Conservation (phyloP, 257 asterid genomes). For the Gardenia jasminoides region DNA sequence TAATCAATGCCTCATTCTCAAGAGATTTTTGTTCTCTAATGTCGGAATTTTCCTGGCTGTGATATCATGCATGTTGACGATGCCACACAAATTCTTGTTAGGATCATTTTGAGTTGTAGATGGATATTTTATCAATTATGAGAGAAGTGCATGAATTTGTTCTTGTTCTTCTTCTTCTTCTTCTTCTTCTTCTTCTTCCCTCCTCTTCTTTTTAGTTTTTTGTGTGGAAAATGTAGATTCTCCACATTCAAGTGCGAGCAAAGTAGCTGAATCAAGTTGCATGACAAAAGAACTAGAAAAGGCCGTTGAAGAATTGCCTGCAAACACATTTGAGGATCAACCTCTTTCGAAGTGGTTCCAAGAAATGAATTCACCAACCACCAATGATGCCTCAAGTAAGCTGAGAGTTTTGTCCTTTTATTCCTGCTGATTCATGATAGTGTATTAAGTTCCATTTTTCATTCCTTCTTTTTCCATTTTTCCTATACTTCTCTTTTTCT, state of each 20-base stretch:
- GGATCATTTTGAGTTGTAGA: not conserved
- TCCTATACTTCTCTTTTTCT: conserved; percentile 9
- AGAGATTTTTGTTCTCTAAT: not conserved
- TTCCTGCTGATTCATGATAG: too few species aligned
- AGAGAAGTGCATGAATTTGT: not conserved
- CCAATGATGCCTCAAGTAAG: conserved; percentile 30
- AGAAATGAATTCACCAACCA: conserved; percentile 41
- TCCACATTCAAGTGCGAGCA: conserved; percentile 24
- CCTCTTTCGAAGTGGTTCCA: conserved; percentile 66
- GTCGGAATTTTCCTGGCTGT: not conserved
- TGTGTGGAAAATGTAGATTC: conserved; percentile 32
- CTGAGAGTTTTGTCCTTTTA: not conserved
- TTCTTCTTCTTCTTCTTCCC: too few species aligned
- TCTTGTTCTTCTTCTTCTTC: not conserved
- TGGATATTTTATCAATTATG: not conserved
- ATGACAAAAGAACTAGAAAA: conserved; percentile 18
- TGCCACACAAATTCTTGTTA: not conserved
- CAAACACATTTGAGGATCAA: conserved; percentile 47
- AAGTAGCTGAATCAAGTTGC: conserved; percentile 21
- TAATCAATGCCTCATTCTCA: conserved; percentile 16
- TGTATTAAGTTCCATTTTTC: too few species aligned
- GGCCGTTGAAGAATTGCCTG: conserved; percentile 27
- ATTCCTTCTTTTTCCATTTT: not conserved
- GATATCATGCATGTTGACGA: not conserved
- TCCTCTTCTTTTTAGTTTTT: not conserved